Evolutionary conservation across 345 rosid genomes (phyloP), one percentile per base, ranked within the genome.

Genomic region (Viola odorata): DNA sequence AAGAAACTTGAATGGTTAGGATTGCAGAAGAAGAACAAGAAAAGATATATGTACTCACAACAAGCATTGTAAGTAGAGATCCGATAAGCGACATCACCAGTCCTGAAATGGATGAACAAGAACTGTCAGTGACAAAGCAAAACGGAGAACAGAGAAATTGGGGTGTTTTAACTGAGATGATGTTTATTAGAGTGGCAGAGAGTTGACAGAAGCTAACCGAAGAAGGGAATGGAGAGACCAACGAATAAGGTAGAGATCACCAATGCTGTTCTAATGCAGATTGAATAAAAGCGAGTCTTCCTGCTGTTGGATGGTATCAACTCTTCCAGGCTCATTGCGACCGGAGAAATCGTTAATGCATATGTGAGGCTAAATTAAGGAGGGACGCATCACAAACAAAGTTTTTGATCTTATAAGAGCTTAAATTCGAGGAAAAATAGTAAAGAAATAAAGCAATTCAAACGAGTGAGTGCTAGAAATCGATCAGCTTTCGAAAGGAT

Each of bases 261-360:
- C 50, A 92, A 66, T 12, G 77, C 75, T 3, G 94, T 92, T 72
- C 98, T 81, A 67, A 92, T 87, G 77, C 75, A 32, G 39, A 89
- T 77, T 3, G 88, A 75, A 9, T 79, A 85, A 37, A 84, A 48
- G 70, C 82, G 82, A 69, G 86, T 82, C 75, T 81, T 82, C 45
- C 57, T 62, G 39, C 72, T 78, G 73, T 49, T 79, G 61, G 89
- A 79, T 50, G 98, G 94, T 67, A 92, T 64, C 72, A 92, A 71
- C 62, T 92, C 98, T 75, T 92, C 98, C 39, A 92, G 84, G 72
- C 98, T 82, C 96, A 92, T 70, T 45, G 96, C 96, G 38, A 92
- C 96, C 0, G 98, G 96, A 50, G 98, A 85, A 50, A 92, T 70
- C 53, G 98, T 89, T 74, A 92, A 78, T 40, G 98, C 98, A 80